Percentiles rank a stretch among this genome's conserved stretches.
Conservation (phyloP, 306 rosid species). For the Inga laurina region DNA sequence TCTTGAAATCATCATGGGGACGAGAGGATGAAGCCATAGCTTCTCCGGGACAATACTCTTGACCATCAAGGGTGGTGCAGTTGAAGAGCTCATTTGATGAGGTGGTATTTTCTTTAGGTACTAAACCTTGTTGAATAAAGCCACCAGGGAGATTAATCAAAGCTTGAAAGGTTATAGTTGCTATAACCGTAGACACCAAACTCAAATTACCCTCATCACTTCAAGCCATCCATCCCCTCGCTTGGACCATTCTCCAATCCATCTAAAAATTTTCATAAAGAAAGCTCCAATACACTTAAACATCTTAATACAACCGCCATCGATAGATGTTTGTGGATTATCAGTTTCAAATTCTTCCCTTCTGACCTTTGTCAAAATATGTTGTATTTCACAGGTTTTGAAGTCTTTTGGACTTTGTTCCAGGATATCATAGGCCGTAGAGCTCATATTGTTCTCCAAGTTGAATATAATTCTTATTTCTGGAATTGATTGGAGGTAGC, state of each 20-base stretch:
- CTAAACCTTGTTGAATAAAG: neutral
- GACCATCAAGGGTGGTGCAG: neutral
- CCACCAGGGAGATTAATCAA: neutral
- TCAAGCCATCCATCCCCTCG: neutral
- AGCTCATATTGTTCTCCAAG: neutral
- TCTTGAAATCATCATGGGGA: rapidly evolving
- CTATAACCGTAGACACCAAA: neutral
- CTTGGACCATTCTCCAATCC: neutral
- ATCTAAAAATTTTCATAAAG: too few relatives aligned
- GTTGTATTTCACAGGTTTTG: neutral
- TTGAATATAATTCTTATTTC: neutral
- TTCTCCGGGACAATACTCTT: neutral
- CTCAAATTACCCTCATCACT: neutral
- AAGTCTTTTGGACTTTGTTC: neutral
- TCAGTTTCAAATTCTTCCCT: too few relatives aligned
- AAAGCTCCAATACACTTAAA: too few relatives aligned
- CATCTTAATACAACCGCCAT: too few relatives aligned
- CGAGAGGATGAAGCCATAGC: neutral
- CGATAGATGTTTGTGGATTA: too few relatives aligned
- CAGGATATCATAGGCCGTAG: neutral
- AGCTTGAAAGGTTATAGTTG: neutral
- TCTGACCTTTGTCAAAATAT: too few relatives aligned
- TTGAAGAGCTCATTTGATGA: neutral
- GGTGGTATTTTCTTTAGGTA: too few relatives aligned
- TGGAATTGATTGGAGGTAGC: neutral